Evolutionary conservation across 192 early-diverging fungal species (phyloP).

Genomic region (Rhizophlyctis rosea): DNA sequence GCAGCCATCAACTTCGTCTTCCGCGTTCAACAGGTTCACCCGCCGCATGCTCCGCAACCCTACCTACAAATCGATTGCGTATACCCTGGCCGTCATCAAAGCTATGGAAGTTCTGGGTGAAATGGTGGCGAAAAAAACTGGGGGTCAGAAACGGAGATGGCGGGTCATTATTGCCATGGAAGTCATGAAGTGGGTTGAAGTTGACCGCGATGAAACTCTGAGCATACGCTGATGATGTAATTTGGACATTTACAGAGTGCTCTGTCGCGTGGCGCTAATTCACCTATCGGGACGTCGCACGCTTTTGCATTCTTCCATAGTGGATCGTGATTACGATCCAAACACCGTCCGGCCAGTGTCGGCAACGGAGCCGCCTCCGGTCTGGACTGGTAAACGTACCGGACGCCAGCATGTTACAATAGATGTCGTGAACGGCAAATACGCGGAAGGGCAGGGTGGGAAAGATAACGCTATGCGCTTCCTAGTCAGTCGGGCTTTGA

Average conservation of each 20-base stretch:
- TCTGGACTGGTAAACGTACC: conserved; percentile 54
- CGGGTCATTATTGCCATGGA: conserved; percentile 62
- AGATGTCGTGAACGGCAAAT: conserved; percentile 25
- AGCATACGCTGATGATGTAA: too few relatives aligned
- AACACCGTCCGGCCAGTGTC: conserved; percentile 19
- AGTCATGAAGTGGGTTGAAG: conserved; percentile 61
- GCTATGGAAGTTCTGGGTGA: conserved; percentile 70
- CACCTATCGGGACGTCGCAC: conserved; percentile 52
- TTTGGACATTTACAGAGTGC: conserved; percentile 34
- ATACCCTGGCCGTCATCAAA: conserved; percentile 68
- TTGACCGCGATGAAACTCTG: too few relatives aligned
- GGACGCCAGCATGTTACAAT: conserved; percentile 45
- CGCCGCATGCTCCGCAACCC: conserved; percentile 49
- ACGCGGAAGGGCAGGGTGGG: conserved; percentile 10
- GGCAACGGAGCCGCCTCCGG: conserved; percentile 4
- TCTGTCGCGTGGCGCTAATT: conserved; percentile 51
- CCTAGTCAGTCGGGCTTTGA: conserved; percentile 40
- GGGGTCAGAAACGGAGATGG: conserved; percentile 61
- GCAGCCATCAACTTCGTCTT: conserved; percentile 20
- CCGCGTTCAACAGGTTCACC: conserved; percentile 73
- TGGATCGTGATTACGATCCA: conserved; percentile 68
- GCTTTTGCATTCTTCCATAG: conserved; percentile 55
- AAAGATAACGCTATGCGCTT: conserved; percentile 27
- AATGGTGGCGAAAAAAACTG: conserved; percentile 69
- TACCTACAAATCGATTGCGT: conserved; percentile 55